Evolutionary conservation across 768 basidiomycete species (phyloP).

Genomic region (Pleurotus tuber-regium): DNA sequence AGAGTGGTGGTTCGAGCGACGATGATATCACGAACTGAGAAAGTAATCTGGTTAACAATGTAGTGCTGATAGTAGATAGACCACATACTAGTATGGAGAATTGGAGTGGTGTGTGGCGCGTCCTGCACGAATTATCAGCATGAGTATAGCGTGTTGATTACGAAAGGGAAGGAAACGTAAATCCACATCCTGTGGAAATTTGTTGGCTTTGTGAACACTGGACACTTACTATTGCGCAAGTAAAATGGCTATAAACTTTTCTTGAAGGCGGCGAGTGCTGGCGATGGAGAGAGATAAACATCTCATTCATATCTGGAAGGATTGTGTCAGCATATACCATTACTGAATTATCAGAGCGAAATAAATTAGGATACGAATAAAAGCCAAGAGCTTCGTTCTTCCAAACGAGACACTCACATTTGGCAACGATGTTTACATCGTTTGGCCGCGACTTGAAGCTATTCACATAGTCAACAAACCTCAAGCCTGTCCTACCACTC

Average conservation of each 20-base stretch:
- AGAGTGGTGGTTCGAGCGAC: neutral
- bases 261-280: constrained; percentile 45
- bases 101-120: constrained; percentile 18
- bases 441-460: constrained; percentile 53
- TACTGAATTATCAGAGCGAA: neutral
- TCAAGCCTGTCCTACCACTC: constrained; percentile 33
- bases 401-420: constrained; percentile 39
- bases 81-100: constrained; percentile 1
- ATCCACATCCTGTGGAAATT: too few relatives aligned
- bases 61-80: too few relatives aligned
- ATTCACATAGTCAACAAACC: constrained; percentile 54
- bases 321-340: neutral
- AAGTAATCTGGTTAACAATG: neutral
- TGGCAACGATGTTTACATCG: constrained; percentile 46
- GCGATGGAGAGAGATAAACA: constrained; percentile 48
- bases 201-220: too few relatives aligned
- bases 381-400: neutral
- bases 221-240: constrained; percentile 53
- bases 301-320: constrained; percentile 47
- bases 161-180: neutral
- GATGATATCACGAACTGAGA: neutral
- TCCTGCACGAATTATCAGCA: constrained; percentile 30
- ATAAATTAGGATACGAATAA: neutral
- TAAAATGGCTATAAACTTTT: constrained; percentile 51
- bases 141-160: constrained; percentile 15